Evolutionary conservation across 306 rosid genomes (phyloP).

Genomic region (Cicer judaicum): DNA sequence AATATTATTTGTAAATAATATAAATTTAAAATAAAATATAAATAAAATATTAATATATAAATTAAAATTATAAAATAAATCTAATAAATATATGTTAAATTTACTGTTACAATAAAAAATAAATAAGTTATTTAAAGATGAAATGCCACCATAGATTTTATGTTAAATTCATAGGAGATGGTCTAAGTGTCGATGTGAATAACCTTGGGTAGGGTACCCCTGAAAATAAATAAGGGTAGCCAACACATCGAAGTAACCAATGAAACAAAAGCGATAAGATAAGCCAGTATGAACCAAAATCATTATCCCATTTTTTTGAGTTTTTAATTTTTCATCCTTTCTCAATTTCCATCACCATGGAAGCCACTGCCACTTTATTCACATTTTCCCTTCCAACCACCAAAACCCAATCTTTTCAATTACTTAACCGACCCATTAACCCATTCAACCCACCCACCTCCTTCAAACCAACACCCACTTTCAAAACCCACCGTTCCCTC

Average conservation of each 20-base stretch:
- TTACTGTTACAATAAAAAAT: no score
- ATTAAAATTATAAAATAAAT: no score
- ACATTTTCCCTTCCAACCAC: constrained; percentile 53
- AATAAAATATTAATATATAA: no score
- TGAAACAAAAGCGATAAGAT: constrained; percentile 43
- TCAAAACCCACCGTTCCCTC: constrained; percentile 20
- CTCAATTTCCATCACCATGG: constrained; percentile 54
- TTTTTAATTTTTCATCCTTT: background rate
- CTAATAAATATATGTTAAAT: no score
- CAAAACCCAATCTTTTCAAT: constrained; percentile 46
- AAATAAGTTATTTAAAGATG: no score
- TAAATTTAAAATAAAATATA: no score
- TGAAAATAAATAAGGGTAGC: background rate
- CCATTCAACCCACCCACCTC: constrained; percentile 44
- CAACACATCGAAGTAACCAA: background rate
- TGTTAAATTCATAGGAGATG: no score
- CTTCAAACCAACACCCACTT: constrained; percentile 24
- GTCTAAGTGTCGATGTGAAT: no score
- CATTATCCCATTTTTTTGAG: background rate
- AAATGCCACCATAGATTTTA: no score
- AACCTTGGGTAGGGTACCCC: background rate
- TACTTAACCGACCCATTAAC: constrained; percentile 54
- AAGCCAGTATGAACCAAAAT: constrained; percentile 3
- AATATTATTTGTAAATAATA: no score
- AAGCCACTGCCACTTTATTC: constrained; percentile 66